Conservation (phyloP, 2,329 filamentous ascomycete genomes). For the Cucurbitaria berberidis region DNA sequence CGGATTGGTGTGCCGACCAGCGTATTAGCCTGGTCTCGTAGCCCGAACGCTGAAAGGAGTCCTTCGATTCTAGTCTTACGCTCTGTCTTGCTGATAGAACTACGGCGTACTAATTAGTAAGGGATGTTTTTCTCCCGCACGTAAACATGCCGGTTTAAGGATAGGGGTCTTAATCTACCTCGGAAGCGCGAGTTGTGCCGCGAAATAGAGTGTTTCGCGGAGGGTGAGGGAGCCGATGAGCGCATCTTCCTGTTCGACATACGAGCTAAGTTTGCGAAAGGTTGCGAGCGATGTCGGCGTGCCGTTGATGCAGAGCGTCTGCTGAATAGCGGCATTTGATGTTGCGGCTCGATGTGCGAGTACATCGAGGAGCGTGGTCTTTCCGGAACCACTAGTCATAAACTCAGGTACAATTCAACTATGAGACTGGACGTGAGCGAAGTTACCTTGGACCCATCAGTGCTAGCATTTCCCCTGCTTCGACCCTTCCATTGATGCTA, state of each 20-base stretch:
- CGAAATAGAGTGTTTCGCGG: constrained; percentile 78
- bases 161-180: constrained; percentile 29
- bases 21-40: constrained; percentile 70
- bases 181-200: constrained; percentile 69
- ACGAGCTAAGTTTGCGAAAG: constrained; percentile 72
- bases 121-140: background rate
- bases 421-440: background rate
- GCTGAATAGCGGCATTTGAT: constrained; percentile 60
- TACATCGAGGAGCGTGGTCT: constrained; percentile 83
- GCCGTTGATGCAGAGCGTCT: constrained; percentile 69
- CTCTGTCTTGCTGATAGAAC: constrained; percentile 61
- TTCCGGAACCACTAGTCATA: constrained; percentile 64
- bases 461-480: constrained; percentile 75
- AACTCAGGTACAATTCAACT: background rate
- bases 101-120: constrained; percentile 31
- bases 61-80: constrained; percentile 67
- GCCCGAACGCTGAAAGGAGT: constrained; percentile 74
- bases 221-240: constrained; percentile 82
- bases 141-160: too few species aligned
- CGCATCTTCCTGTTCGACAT: constrained; percentile 88
- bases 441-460: constrained; percentile 75
- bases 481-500: constrained; percentile 67
- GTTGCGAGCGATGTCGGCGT: constrained; percentile 56
- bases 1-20: constrained; percentile 81
- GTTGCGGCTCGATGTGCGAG: constrained; percentile 68